phyloP scores from a whole-genome alignment of 1,139 yeast species.

The Blastobotrys persicus region DNA sequence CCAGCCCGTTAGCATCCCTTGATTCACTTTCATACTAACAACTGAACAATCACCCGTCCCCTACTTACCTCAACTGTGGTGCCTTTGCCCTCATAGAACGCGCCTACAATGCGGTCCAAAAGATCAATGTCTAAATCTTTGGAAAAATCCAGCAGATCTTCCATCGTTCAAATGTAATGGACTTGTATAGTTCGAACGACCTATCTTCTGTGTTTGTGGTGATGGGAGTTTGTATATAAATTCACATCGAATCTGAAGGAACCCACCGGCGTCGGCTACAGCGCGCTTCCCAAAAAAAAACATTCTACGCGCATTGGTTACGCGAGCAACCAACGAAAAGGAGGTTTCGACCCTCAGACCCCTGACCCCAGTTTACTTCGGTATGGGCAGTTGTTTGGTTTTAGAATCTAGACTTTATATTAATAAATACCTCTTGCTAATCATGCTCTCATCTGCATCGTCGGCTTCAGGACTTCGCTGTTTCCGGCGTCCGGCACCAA shows the following conservation, averaged over 20 bases:
- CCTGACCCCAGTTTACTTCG: not conserved
- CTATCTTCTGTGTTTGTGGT: not conserved
- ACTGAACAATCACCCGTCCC: too few species aligned
- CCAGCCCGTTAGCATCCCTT: not conserved
- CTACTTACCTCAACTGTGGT: conserved; percentile 43
- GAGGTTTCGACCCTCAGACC: not conserved
- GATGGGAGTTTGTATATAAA: not conserved
- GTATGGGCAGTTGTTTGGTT: not conserved
- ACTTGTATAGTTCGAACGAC: not conserved
- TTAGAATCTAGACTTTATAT: not conserved
- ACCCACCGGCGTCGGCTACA: not conserved
- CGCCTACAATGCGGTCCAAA: conserved; percentile 80
- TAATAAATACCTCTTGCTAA: not conserved
- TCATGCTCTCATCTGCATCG: conserved; percentile 31
- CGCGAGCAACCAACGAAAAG: not conserved
- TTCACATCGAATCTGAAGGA: not conserved
- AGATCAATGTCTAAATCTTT: conserved; percentile 75
- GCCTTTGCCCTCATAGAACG: conserved; percentile 85
- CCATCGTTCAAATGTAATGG: conserved; percentile 50
- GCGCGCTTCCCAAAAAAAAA: not conserved
- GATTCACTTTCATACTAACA: not conserved
- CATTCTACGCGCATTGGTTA: not conserved
- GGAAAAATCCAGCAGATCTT: conserved; percentile 80
- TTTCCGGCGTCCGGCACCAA: conserved; percentile 30
- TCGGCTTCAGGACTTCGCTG: conserved; percentile 30